Base-by-base conservation (phyloP, 2,329 filamentous ascomycete genomes). In the Cercospora brassicicola region DNA sequence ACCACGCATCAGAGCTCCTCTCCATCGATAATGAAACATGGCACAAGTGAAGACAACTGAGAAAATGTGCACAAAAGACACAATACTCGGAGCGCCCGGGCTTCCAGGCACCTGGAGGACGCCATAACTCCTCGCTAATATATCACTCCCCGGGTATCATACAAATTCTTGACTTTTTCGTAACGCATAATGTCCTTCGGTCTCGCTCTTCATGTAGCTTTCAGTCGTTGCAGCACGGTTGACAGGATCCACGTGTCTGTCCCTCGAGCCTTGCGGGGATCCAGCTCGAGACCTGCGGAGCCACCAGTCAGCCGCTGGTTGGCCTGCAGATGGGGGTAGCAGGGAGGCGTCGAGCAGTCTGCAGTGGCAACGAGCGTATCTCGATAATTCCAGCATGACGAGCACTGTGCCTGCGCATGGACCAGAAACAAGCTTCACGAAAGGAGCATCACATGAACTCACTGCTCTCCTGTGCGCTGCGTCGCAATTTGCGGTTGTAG, bases 401-500 rank as follows among this genome's bases (percentile, higher is more conserved):
- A 56, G 15, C 6, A 30, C 23, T 31, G 53, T 26, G 26, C 53
- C 53, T 13, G 6, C 11, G 23, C 23, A 15, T 56, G 15, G 53
- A n/a, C 53, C 53, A 56, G 53, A 30, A 56, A 30, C 53, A 31
- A 28, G 53, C 53, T 26, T 30, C 26, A 56, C 23, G 28, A 56
- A n/a, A 42, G 55, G 20, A 59, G 59, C 56, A 69, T 70, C 68
- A 72, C 56, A 70, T 62, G 65, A 72, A 76, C 79, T 84, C 83
- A 70, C 80, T 78, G 71, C 82, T 84, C 59, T 83, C 82, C 73
- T 84, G 91, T 3, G 95, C 91, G 9, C 91, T 91, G 74, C 92
- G 87, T 63, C 94, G 88, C 69, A 98, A 84, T 69, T 88, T 88
- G 63, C 94, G 88, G 74, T 91, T 93, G 81, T 98, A 98, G 72